phyloP scores from a whole-genome alignment of 2,329 filamentous ascomycete species.

The Botrytis medusae region DNA sequence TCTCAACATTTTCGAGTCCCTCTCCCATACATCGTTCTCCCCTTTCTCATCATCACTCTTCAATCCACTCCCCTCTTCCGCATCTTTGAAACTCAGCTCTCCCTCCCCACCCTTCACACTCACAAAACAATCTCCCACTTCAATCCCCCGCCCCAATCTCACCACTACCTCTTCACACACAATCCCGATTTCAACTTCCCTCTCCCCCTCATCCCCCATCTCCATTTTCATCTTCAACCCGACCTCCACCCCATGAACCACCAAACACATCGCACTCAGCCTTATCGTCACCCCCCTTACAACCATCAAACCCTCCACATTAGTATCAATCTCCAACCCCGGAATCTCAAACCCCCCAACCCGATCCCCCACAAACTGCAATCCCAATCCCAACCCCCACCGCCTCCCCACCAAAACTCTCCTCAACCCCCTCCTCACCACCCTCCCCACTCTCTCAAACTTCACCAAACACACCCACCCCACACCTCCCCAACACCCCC shows the following conservation, averaged over 20 bases:
- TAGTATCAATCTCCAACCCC: conserved; percentile 54
- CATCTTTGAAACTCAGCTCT: conserved; percentile 31
- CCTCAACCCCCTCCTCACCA: conserved; percentile 41
- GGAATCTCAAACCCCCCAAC: conserved; percentile 46
- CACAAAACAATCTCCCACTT: conserved; percentile 54
- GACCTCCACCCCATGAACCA: conserved; percentile 54
- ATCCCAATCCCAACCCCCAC: too few relatives aligned
- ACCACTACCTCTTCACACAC: conserved; percentile 51
- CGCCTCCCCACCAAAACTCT: conserved; percentile 35
- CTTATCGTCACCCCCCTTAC: conserved; percentile 53
- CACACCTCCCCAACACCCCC: conserved; percentile 47
- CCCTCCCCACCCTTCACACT: conserved; percentile 49
- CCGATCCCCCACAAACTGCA: conserved; percentile 52
- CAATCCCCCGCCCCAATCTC: conserved; percentile 49
- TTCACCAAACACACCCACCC: too few relatives aligned
- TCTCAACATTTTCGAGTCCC: conserved; percentile 47
- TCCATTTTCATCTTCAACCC: conserved; percentile 53
- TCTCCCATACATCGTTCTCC: conserved; percentile 45
- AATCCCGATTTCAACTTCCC: conserved; percentile 54
- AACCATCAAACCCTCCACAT: conserved; percentile 53
- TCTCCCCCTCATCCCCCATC: conserved; percentile 48
- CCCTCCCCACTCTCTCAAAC: too few relatives aligned
- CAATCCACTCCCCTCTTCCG: not conserved
- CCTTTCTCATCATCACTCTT: conserved; percentile 37
- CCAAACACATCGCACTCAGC: conserved; percentile 49